A percentile compares a stretch with the other conserved stretches of the same genome.
phyloP scores from a whole-genome alignment of 1,284 basidiomycete genomes.

The Rhodotorula sp. region DNA sequence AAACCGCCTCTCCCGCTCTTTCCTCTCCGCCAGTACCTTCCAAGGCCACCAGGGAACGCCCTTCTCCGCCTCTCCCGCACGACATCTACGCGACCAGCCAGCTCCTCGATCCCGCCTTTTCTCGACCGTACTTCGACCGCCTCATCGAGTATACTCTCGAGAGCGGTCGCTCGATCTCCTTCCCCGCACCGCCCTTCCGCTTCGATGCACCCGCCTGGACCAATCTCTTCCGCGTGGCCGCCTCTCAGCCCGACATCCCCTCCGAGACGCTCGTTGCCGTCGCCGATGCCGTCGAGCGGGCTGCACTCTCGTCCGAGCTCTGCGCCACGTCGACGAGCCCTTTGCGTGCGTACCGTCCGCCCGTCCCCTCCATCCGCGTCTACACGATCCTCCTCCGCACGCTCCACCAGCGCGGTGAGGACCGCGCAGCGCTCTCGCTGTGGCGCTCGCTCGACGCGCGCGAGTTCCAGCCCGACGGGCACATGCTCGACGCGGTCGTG shows the following conservation, averaged over 20 bases:
- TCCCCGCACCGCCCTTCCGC: constrained; percentile 8
- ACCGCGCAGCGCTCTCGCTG: background rate
- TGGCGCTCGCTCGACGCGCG: constrained; percentile 15
- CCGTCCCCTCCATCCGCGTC: background rate
- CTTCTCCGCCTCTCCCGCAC: background rate
- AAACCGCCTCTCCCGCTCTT: background rate
- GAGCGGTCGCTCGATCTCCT: background rate
- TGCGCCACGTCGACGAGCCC: background rate
- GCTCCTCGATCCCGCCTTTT: background rate
- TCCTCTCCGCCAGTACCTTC: background rate
- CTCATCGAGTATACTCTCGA: background rate
- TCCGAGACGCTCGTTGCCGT: constrained; percentile 5
- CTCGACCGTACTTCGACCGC: constrained; percentile 10
- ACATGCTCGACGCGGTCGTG: constrained; percentile 20
- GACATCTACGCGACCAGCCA: background rate
- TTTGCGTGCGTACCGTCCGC: constrained; percentile 2
- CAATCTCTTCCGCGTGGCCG: constrained; percentile 14
- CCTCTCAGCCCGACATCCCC: background rate
- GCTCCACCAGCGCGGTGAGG: constrained; percentile 11
- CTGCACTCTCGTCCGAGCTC: background rate
- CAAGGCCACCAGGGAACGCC: background rate
- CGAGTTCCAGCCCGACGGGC: constrained; percentile 17
- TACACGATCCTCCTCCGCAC: constrained; percentile 27
- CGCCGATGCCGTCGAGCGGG: constrained; percentile 9
- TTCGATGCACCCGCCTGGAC: constrained; percentile 21